Base-by-base conservation (phyloP, 2,329 filamentous ascomycete species). In the Nemania diffusa region DNA sequence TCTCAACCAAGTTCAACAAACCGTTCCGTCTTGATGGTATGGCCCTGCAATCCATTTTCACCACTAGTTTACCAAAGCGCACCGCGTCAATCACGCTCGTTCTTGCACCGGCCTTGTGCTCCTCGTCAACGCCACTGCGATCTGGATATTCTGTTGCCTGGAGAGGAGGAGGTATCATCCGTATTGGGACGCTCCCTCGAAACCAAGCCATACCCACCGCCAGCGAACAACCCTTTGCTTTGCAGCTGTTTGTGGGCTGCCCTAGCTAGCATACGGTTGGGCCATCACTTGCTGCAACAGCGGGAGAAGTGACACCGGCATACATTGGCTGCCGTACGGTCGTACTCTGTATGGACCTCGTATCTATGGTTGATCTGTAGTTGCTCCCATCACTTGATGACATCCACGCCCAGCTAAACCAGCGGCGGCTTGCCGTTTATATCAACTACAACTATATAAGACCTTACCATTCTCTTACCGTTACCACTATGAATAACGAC, bases 401-500 rank as follows among this genome's bases (percentile, higher is more conserved):
- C 51, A 15, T 57, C 51, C 44, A 26, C 62, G 50, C 44, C 59
- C 51, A 29, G 57, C 51, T 61, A 51, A 42, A 27, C 50, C n/a
- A 55, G 59, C 48, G 37, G 46, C 62, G 13, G 55, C 32, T 34
- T 65, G 53, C 48, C 32, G 22, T 48, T 50, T n/a, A 37, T 24
- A 29, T 27, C 40, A 34, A 22, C 55, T 27, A 44, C 64, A 32
- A 37, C 29, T 34, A 34, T 17, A 27, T 57, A 48, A 7, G 2
- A n/a, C 42, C 34, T 17, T 53, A 52, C n/a, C n/a, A 37, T 32
- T 59, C 32, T 40, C 51, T 24, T n/a, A 32, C 26, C 48, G 50
- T 27, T 13, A 24, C 53, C 58, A 70, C 78, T 80, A 97, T 97
- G 94, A 93, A 94, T 83, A 93, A 92, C 81, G 94, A 97, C 84